Conservation (phyloP, 768 basidiomycete genomes). For the Lanmaoa rubissima region DNA sequence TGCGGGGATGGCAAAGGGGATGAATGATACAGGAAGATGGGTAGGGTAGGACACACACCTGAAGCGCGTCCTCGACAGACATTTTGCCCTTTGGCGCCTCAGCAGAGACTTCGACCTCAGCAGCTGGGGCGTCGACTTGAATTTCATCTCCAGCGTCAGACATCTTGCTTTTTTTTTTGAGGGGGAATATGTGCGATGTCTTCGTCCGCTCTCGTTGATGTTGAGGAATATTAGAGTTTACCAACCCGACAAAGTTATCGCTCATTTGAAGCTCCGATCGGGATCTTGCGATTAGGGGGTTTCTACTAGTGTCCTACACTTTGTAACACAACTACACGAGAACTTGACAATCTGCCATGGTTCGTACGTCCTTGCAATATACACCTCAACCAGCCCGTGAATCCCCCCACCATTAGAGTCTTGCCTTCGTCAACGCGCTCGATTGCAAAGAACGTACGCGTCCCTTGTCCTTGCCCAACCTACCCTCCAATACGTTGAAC, state of each 20-base stretch:
- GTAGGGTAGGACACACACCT: slow-evolving; percentile 45
- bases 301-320: not conserved
- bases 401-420: slow-evolving; percentile 44
- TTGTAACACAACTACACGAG: too few species aligned
- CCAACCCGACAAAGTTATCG: slow-evolving; percentile 25
- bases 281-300: slow-evolving; percentile 36
- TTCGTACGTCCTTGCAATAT: slow-evolving; percentile 21
- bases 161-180: slow-evolving; percentile 52
- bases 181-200: slow-evolving; percentile 51
- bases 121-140: slow-evolving; percentile 58
- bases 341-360: slow-evolving; percentile 18
- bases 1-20: slow-evolving; percentile 32
- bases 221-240: slow-evolving; percentile 57
- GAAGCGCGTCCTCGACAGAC: slow-evolving; percentile 92
- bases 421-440: slow-evolving; percentile 69
- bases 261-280: slow-evolving; percentile 54
- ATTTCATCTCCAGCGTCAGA: slow-evolving; percentile 99
- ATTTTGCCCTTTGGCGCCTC: slow-evolving; percentile 95
- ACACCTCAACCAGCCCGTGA: slow-evolving; percentile 22
- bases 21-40: not conserved
- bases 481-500: slow-evolving; percentile 3
- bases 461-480: slow-evolving; percentile 5
- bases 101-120: slow-evolving; percentile 77
- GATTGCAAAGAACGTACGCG: slow-evolving; percentile 74
- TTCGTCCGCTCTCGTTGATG: slow-evolving; percentile 97